These are phyloP conservation scores for Sporothrix inflata DNA, from an alignment of 2,329 filamentous ascomycete genomes.

Conservation along the genomic window DNA sequence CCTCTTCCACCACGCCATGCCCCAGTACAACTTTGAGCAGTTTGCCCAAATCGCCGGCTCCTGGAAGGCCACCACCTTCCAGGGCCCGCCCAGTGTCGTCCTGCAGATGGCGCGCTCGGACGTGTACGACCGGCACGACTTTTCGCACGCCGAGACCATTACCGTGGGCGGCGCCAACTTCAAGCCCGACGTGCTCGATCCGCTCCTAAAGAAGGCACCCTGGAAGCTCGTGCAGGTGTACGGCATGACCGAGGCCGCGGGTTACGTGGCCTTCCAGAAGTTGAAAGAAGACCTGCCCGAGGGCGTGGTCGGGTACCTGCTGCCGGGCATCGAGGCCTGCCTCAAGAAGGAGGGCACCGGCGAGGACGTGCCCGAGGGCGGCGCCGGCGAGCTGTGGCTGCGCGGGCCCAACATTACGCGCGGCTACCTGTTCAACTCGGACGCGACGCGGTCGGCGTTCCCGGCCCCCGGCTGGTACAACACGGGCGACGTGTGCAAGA, in stretches of 20 bases:
- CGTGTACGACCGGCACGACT: constrained; percentile 43
- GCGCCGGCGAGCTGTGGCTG: constrained; percentile 44
- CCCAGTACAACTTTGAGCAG: constrained; percentile 43
- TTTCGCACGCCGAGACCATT: constrained; percentile 44
- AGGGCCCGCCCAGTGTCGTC: constrained; percentile 47
- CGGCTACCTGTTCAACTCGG: constrained; percentile 46
- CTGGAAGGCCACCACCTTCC: constrained; percentile 44
- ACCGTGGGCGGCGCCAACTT: constrained; percentile 44
- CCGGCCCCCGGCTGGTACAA: constrained; percentile 48
- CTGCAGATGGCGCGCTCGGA: constrained; percentile 45
- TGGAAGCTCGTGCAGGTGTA: constrained; percentile 49
- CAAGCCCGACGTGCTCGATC: constrained; percentile 42
- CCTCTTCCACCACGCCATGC: constrained; percentile 51
- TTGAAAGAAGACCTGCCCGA: constrained; percentile 40
- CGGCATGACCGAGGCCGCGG: constrained; percentile 51
- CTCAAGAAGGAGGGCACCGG: constrained; percentile 39
- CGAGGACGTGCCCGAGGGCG: constrained; percentile 42
- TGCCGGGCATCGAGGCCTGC: constrained; percentile 47
- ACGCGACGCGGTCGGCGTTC: constrained; percentile 45
- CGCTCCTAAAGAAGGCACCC: constrained; percentile 40
- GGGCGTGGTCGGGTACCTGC: constrained; percentile 43
- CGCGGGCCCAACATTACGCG: constrained; percentile 49
- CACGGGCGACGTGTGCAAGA: constrained; percentile 50
- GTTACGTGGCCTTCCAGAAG: constrained; percentile 48
- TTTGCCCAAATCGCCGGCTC: constrained; percentile 44